Conservation (phyloP, 306 rosid genomes). For the Geum urbanum region DNA sequence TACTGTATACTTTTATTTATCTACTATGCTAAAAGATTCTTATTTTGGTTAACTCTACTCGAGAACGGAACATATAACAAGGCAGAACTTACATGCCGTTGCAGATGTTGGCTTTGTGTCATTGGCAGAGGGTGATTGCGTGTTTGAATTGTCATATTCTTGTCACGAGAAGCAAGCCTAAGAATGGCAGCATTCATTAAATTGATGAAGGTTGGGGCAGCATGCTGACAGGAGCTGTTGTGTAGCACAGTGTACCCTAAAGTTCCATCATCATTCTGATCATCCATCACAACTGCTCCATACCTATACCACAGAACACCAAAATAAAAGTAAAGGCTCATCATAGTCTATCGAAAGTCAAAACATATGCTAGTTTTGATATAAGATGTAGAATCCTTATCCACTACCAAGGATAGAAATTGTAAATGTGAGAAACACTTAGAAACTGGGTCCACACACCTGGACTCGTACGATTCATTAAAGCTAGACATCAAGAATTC, state of each 20-base stretch:
- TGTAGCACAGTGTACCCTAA: conserved; percentile 91
- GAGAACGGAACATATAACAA: neutral
- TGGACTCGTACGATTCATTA: conserved; percentile 92
- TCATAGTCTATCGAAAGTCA: neutral
- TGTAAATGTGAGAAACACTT: conserved; percentile 10
- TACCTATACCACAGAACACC: conserved; percentile 51
- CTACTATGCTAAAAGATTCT: neutral
- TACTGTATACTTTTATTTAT: neutral
- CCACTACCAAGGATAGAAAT: conserved; percentile 4
- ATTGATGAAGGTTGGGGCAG: conserved; percentile 94
- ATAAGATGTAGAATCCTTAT: neutral
- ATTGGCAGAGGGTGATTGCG: conserved; percentile 92
- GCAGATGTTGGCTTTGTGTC: conserved; percentile 83
- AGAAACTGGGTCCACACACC: conserved; percentile 44
- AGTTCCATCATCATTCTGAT: conserved; percentile 70
- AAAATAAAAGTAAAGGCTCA: neutral
- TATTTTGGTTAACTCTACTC: neutral
- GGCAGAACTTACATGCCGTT: conserved; percentile 61
- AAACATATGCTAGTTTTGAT: neutral
- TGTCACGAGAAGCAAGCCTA: conserved; percentile 56
- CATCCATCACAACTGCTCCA: conserved; percentile 91
- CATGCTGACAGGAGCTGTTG: conserved; percentile 89
- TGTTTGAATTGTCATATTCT: conserved; percentile 73
- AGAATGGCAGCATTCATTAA: conserved; percentile 87
- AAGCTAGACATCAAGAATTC: conserved; percentile 97